Base-by-base conservation (phyloP, 257 asterid species). In the Linderniella brevidens region DNA sequence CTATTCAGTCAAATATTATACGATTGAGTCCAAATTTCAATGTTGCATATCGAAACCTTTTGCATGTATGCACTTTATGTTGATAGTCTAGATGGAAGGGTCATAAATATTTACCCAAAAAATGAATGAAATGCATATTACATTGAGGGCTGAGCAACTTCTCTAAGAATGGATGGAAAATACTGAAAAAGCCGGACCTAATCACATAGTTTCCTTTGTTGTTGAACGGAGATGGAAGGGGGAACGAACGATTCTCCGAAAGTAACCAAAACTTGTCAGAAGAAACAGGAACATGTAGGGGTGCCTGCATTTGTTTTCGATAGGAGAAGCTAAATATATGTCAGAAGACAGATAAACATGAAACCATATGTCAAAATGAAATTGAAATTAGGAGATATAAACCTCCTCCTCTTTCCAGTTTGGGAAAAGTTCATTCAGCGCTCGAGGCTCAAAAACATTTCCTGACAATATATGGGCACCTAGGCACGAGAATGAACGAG, bases 381-480 rank as follows among this genome's bases (percentile, higher is more conserved):
- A 43, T n/a, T n/a, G n/a, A 6, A 25, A 25, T 25, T 25, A 15
- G 41, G 16, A 59, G 55, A 65, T 52, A 58, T 49, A 49, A 63
- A 80, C 98, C 86, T 85, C 79, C 58, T 80, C 92, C 56, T 71
- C 60, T 55, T 73, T 90, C 98, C 98, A 90, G 8, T 55, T 72
- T 4, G 98, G 98, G 42, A 90, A 60, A 68, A 90, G 98, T 70
- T 90, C 96, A 65, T 90, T 77, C 73, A 90, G 60, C 13, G 94
- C 92, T 48, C 94, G 82, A 18, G 94, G 83, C 74, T 90, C 96
- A 52, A 84, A 90, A 64, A 90, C 94, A 59, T 90, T 90, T 36
- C 98, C 98, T 1, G 98, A 90, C 65, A 90, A 44, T 56, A 90
- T 69, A 75, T 90, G 98, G 69, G 90, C 93, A 66, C 97, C 97